Base-by-base conservation (phyloP, 1,284 basidiomycete species). In the Mixia osmundae region DNA sequence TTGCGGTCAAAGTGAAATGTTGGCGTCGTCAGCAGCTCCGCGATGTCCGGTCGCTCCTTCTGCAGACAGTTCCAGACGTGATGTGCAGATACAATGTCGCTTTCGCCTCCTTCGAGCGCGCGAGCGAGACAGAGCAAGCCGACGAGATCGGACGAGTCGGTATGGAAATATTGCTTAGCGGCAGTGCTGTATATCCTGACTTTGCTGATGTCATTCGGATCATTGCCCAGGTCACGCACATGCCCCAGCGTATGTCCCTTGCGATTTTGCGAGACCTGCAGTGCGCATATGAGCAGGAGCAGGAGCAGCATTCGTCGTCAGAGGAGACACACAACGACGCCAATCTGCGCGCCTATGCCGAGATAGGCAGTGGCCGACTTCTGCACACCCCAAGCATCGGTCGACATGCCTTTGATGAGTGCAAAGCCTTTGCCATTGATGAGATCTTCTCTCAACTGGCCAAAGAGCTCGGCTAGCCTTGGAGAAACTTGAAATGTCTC, bases 191-290 rank as follows among this genome's bases (percentile, higher is more conserved):
- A 61, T 45, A 60, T 60, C 12, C 59, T 46, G 12, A 60, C 57
- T 45, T 59, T 59, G 50, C 59, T 49, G 33, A 57, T 60, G 37
- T 59, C 52, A 4, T 56, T 61, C 1, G 58, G 56, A 37, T 61
- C 58, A 40, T 58, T 57, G 15, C 59, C 59, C 6, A 61, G 42
- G 33, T 56, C 55, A 46, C 60, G 60, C 43, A 61, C 59, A 40
- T 61, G 59, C 0, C 59, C 59, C 18, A 60, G 44, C 15, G 59
- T 47, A 46, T 61, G 58, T 1, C 57, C 58, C 44, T 57, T 58
- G 14, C 50, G 44, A 43, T 60, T 59, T 40, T 60, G 58, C 8
- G 47, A 50, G 19, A 59, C 43, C 2, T 54, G 47, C 21, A 54
- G 10, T 27, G 15, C n/a, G n/a, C 24, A 12, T 51, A 16, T 22